Conservation (phyloP, 2,329 filamentous ascomycete species). For the Aspergillus floridensis region DNA sequence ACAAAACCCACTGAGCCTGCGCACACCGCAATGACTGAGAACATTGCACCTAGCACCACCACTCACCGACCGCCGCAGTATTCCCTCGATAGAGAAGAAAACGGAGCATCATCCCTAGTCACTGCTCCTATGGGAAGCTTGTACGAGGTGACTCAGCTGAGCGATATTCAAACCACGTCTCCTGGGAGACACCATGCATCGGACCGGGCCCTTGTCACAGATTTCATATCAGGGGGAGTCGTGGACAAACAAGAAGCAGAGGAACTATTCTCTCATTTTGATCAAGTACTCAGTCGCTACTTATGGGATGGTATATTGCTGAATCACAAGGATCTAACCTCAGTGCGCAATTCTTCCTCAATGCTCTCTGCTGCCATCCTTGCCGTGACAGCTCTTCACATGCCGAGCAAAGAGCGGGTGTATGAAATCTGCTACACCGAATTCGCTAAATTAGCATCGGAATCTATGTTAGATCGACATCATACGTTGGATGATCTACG, state of each 20-base stretch:
- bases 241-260: slow-evolving; percentile 45
- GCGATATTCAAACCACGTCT: slow-evolving; percentile 36
- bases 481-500: slow-evolving; percentile 53
- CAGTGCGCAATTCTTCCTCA: slow-evolving; percentile 48
- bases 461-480: slow-evolving; percentile 53
- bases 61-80: slow-evolving; percentile 32
- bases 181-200: slow-evolving; percentile 31
- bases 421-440: slow-evolving; percentile 53
- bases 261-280: slow-evolving; percentile 41
- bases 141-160: slow-evolving; percentile 49
- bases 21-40: slow-evolving; percentile 12
- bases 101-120: slow-evolving; percentile 35
- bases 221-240: slow-evolving; percentile 52
- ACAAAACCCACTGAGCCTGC: slow-evolving; percentile 16
- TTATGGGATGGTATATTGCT: slow-evolving; percentile 46
- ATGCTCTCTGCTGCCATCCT: slow-evolving; percentile 45
- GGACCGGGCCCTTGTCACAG: slow-evolving; percentile 40
- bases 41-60: slow-evolving; percentile 19
- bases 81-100: slow-evolving; percentile 38
- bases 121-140: slow-evolving; percentile 49
- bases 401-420: slow-evolving; percentile 45
- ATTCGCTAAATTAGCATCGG: slow-evolving; percentile 52
- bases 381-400: slow-evolving; percentile 52
- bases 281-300: slow-evolving; percentile 42
- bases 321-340: slow-evolving; percentile 47